Evolutionary conservation across 129 eudicot genomes (phyloP).

Genomic region (Chrysanthemum seticuspe): DNA sequence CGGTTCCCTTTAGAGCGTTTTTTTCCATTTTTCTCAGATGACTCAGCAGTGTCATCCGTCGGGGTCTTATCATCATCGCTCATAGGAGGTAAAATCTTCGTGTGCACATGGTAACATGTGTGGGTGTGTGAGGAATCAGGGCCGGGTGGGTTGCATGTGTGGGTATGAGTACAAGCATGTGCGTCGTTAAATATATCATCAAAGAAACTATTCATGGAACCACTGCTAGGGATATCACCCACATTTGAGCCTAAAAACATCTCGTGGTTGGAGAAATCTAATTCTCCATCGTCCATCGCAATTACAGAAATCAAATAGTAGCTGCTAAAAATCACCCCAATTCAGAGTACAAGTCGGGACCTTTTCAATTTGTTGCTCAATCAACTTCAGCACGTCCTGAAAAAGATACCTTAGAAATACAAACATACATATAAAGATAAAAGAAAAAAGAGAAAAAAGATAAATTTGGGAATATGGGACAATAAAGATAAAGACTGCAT

Average conservation of each 20-base stretch:
- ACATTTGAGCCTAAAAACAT: slow-evolving; percentile 45
- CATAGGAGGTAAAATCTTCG: slow-evolving; percentile 65
- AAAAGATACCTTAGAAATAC: slow-evolving; percentile 22
- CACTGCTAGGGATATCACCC: slow-evolving; percentile 58
- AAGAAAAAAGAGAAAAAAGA: background rate
- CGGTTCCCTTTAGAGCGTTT: slow-evolving; percentile 78
- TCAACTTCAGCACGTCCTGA: slow-evolving; percentile 17
- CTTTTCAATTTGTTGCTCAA: slow-evolving; percentile 1
- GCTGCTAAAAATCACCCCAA: slow-evolving; percentile 13
- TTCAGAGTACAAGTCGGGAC: background rate
- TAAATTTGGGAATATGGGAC: background rate
- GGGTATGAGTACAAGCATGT: slow-evolving; percentile 91
- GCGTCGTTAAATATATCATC: slow-evolving; percentile 69
- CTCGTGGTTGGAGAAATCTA: slow-evolving; percentile 72
- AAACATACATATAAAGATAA: background rate
- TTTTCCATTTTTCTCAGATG: slow-evolving; percentile 57
- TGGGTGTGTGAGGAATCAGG: slow-evolving; percentile 94
- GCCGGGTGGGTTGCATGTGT: slow-evolving; percentile 93
- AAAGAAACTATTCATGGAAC: slow-evolving; percentile 69
- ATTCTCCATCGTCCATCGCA: slow-evolving; percentile 77
- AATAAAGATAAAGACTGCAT: no score
- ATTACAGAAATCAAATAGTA: background rate
- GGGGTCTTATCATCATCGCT: slow-evolving; percentile 63
- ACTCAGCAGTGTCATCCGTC: slow-evolving; percentile 81
- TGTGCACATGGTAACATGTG: slow-evolving; percentile 95